Evolutionary conservation across 768 basidiomycete species (phyloP), one percentile per base, ranked within the genome.

Genomic region (Mycena floridula): DNA sequence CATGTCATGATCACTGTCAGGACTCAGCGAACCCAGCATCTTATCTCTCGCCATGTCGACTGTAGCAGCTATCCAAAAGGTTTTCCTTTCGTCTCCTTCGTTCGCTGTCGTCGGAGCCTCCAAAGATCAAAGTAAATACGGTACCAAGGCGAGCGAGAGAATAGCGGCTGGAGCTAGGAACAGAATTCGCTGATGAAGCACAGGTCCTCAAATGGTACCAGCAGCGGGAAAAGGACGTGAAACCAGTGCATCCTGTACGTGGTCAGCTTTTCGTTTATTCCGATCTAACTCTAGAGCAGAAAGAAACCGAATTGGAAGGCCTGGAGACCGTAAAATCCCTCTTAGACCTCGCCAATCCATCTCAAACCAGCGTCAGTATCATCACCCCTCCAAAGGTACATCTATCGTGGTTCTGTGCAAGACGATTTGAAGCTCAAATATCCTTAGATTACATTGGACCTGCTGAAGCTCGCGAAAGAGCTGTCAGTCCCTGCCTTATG

Each of bases 91-190:
- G 7, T 74, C 79, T 11, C 69, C 82, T 5, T 58, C 67, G 48
- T 93, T 74, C 45, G 90, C 88, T 25, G 89, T 92, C 22, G 78
- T 89, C 12, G 89, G 90, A 20, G 88, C 88, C 4, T 90, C 86
- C 36, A 89, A 81, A 50, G 83, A 91, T 62, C 72, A 76, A 54
- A 68, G 67, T 45, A 92, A 91, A 66, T 88, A 70, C 58, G 89
- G 90, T 24, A 88, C 85, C 44, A 86, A 79, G 72, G 89, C 71
- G 32, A 25, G 60, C 38, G 20, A 20, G 15, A n/a, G 7, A 20
- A 20, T 40, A 20, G 4, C 18, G 41, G 37, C 13, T 25, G 37
- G 40, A 16, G 15, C 12, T 37, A 23, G 25, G 36, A 42, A 27
- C 25, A 32, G 30, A 47, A 40, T 37, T 30, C 18, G 25, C 16